Percentiles rank a stretch among this genome's conserved stretches.
phyloP scores from a whole-genome alignment of 1,284 basidiomycete species.

The Inonotus hispidus region DNA sequence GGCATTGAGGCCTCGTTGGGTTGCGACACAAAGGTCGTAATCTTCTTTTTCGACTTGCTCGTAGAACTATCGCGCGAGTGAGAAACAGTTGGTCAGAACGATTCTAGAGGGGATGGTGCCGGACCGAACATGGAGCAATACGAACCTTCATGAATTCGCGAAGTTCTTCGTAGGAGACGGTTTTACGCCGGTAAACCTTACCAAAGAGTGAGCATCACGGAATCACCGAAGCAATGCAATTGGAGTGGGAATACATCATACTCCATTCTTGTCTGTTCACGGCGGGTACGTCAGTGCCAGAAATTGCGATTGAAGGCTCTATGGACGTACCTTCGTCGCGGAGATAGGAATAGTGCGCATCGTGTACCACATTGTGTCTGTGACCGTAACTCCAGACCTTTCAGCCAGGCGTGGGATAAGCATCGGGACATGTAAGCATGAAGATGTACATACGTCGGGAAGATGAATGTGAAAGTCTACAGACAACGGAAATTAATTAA shows the following conservation, averaged over 20 bases:
- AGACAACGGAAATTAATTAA: background rate
- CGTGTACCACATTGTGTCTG: constrained; percentile 24
- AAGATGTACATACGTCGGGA: constrained; percentile 19
- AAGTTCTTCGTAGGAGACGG: constrained; percentile 21
- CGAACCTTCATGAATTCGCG: constrained; percentile 22
- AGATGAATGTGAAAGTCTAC: constrained; percentile 23
- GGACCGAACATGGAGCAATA: background rate
- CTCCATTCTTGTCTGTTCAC: constrained; percentile 23
- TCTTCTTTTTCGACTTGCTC: constrained; percentile 26
- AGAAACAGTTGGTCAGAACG: background rate
- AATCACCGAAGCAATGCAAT: background rate
- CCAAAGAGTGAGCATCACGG: background rate
- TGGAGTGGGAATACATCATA: constrained; percentile 23
- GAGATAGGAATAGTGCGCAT: constrained; percentile 23
- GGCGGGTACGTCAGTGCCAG: background rate
- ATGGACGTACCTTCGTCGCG: constrained; percentile 18
- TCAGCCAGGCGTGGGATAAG: background rate
- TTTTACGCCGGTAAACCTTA: constrained; percentile 22
- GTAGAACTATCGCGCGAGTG: constrained; percentile 11
- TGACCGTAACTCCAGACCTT: constrained; percentile 16
- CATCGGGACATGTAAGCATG: background rate
- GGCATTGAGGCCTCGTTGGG: constrained; percentile 25
- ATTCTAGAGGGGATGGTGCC: background rate
- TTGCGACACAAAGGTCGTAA: constrained; percentile 22
- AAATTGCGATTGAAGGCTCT: background rate